Percentiles rank a stretch among this genome's conserved stretches.
These are phyloP conservation scores for Chlamydomonas asymmetrica DNA, from an alignment of 139 green algal genomes.

Conservation along the genomic window DNA sequence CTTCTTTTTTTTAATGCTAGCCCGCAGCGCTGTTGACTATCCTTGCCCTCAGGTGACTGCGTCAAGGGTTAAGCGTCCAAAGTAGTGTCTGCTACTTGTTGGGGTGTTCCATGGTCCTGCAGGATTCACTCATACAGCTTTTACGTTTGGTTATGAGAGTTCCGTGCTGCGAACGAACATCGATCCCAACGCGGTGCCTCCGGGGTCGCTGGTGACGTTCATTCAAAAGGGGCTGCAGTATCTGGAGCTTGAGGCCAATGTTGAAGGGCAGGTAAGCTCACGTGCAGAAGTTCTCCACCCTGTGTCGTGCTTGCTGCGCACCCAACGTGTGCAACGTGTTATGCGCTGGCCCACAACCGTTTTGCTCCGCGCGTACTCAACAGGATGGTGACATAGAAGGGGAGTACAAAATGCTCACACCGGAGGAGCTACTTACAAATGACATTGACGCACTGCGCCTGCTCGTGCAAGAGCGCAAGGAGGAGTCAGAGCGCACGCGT, in stretches of 20 bases:
- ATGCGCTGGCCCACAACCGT: too few species aligned
- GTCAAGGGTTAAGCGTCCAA: not conserved
- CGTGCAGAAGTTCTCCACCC: too few species aligned
- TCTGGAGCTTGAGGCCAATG: constrained; percentile 95
- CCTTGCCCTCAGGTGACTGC: not conserved
- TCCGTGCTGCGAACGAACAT: constrained; percentile 63
- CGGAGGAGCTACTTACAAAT: constrained; percentile 88
- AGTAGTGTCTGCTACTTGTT: not conserved
- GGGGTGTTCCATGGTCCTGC: constrained; percentile 9
- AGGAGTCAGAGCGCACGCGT: constrained; percentile 35
- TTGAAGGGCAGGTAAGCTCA: constrained; percentile 64
- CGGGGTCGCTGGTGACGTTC: constrained; percentile 90
- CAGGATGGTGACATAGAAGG: constrained; percentile 80
- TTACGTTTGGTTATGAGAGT: constrained; percentile 91
- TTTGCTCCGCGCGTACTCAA: not conserved
- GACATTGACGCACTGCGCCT: constrained; percentile 82
- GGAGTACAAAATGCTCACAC: constrained; percentile 84
- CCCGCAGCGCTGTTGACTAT: not conserved
- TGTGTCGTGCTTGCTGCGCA: too few species aligned
- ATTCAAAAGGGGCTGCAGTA: constrained; percentile 98
- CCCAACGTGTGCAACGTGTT: too few species aligned
- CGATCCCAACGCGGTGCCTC: constrained; percentile 84
- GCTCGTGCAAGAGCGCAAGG: constrained; percentile 57
- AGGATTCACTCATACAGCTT: constrained; percentile 95
- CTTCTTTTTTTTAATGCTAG: not conserved